These are phyloP conservation scores for Neonectria punicea DNA, from an alignment of 2,329 filamentous ascomycete species.

Conservation along the genomic window DNA sequence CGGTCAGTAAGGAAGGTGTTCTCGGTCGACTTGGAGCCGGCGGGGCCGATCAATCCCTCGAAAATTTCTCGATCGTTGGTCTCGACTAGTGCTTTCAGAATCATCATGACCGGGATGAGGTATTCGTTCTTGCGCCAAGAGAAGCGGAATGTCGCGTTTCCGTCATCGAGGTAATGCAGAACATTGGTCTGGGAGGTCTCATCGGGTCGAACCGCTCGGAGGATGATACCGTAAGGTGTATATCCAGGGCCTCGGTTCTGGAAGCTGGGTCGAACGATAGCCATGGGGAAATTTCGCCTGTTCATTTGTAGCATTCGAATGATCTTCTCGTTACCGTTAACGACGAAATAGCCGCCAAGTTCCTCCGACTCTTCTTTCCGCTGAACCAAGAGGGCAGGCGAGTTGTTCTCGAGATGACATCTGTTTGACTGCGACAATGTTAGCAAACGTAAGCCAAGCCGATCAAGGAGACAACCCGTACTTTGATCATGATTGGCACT, in stretches of 20 bases:
- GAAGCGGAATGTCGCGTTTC: slow-evolving; percentile 96
- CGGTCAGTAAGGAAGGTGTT: slow-evolving; percentile 96
- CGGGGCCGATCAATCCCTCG: slow-evolving; percentile 85
- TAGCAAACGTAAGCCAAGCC: slow-evolving; percentile 23
- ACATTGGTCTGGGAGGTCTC: slow-evolving; percentile 98
- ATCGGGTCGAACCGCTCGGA: slow-evolving; percentile 93
- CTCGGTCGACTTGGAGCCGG: slow-evolving; percentile 78
- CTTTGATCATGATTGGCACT: slow-evolving; percentile 93
- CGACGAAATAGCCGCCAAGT: slow-evolving; percentile 94
- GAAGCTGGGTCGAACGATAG: slow-evolving; percentile 92
- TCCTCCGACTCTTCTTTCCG: slow-evolving; percentile 97
- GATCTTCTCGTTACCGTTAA: slow-evolving; percentile 97
- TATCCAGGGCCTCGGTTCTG: slow-evolving; percentile 87
- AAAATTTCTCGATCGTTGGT: slow-evolving; percentile 98
- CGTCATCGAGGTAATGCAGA: slow-evolving; percentile 93
- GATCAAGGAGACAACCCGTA: slow-evolving; percentile 52
- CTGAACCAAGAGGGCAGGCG: slow-evolving; percentile 83
- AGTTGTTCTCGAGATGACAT: slow-evolving; percentile 89
- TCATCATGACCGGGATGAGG: slow-evolving; percentile 95
- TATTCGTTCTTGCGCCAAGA: slow-evolving; percentile 98
- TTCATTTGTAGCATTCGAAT: slow-evolving; percentile 92
- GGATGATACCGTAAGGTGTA: slow-evolving; percentile 88
- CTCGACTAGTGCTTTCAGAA: slow-evolving; percentile 92
- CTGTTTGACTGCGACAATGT: slow-evolving; percentile 73
- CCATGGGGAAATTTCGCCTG: slow-evolving; percentile 93